A percentile compares a stretch with the other conserved stretches of the same genome.
Conservation (phyloP, 2,329 filamentous ascomycete genomes). For the Tolypocladium album region DNA sequence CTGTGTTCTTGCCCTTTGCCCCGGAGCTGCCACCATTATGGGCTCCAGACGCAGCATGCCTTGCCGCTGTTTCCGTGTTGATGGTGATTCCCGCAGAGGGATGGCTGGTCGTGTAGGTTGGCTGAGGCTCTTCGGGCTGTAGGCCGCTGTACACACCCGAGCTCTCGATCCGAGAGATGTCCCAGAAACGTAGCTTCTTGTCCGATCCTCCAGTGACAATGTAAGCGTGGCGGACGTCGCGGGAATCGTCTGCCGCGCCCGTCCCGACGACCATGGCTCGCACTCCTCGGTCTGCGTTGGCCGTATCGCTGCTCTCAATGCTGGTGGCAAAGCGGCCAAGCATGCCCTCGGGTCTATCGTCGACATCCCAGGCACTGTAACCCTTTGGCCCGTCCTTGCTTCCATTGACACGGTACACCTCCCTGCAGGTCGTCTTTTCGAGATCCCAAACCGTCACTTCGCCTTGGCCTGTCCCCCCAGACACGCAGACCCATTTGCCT, state of each 20-base stretch:
- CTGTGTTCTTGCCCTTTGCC: slow-evolving; percentile 16
- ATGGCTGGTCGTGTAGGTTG: slow-evolving; percentile 59
- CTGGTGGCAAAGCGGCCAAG: slow-evolving; percentile 73
- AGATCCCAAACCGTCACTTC: slow-evolving; percentile 95
- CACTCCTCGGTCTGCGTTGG: slow-evolving; percentile 54
- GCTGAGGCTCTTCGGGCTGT: slow-evolving; percentile 56
- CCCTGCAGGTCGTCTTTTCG: slow-evolving; percentile 77
- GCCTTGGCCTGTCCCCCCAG: slow-evolving; percentile 75
- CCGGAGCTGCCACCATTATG: slow-evolving; percentile 1
- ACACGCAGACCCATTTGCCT: slow-evolving; percentile 77
- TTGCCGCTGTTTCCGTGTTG: slow-evolving; percentile 51
- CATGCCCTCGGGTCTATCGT: slow-evolving; percentile 80
- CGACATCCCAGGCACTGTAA: slow-evolving; percentile 80
- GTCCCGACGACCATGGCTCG: slow-evolving; percentile 64
- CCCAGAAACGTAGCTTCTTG: slow-evolving; percentile 90
- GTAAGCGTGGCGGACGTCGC: slow-evolving; percentile 69
- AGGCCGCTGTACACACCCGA: slow-evolving; percentile 75
- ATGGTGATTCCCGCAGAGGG: slow-evolving; percentile 53
- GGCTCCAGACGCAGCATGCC: slow-evolving; percentile 19
- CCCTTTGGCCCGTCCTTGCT: slow-evolving; percentile 49
- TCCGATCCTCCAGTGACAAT: slow-evolving; percentile 82
- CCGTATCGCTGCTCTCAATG: slow-evolving; percentile 49
- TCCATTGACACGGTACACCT: slow-evolving; percentile 69
- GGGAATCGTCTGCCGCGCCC: slow-evolving; percentile 58
- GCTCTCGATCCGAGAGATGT: slow-evolving; percentile 65